phyloP scores from a whole-genome alignment of 768 basidiomycete genomes.

The Boletus edulis region DNA sequence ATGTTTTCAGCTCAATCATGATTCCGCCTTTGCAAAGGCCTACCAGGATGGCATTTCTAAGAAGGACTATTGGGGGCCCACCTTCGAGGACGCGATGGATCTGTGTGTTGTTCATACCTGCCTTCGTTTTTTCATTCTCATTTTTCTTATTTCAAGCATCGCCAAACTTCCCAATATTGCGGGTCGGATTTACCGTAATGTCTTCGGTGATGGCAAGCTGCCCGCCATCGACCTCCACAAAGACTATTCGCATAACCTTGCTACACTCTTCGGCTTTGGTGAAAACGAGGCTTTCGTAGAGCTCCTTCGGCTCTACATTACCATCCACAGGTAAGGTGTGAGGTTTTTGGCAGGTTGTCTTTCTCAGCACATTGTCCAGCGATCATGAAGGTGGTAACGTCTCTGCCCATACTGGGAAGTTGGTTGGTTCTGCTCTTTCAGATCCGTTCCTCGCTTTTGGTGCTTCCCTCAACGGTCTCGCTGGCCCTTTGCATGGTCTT shows the following conservation, averaged over 20 bases:
- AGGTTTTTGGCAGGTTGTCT: not conserved
- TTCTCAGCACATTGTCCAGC: constrained; percentile 33
- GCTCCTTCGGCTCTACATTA: constrained; percentile 92
- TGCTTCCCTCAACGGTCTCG: constrained; percentile 93
- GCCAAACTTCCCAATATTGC: constrained; percentile 97
- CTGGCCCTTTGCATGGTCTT: constrained; percentile 94
- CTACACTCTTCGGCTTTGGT: constrained; percentile 88
- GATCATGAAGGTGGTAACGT: constrained; percentile 99
- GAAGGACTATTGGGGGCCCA: constrained; percentile 96
- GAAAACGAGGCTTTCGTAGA: constrained; percentile 88
- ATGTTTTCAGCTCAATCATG: constrained; percentile 72
- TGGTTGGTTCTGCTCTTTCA: constrained; percentile 92
- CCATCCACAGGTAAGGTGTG: constrained; percentile 76
- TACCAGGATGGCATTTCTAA: constrained; percentile 92
- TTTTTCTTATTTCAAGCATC: constrained; percentile 50
- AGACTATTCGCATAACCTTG: constrained; percentile 89
- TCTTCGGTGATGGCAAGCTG: constrained; percentile 85
- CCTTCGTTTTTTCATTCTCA: constrained; percentile 1
- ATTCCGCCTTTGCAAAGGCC: constrained; percentile 94
- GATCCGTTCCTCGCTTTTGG: constrained; percentile 96
- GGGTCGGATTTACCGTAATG: constrained; percentile 86
- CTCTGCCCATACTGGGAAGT: constrained; percentile 90
- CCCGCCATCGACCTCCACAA: constrained; percentile 79
- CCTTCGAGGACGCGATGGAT: constrained; percentile 89
- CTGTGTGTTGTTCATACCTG: constrained; percentile 44